phyloP scores from a whole-genome alignment of 1,284 basidiomycete species.

The Cutaneotrichosporon cutaneum region DNA sequence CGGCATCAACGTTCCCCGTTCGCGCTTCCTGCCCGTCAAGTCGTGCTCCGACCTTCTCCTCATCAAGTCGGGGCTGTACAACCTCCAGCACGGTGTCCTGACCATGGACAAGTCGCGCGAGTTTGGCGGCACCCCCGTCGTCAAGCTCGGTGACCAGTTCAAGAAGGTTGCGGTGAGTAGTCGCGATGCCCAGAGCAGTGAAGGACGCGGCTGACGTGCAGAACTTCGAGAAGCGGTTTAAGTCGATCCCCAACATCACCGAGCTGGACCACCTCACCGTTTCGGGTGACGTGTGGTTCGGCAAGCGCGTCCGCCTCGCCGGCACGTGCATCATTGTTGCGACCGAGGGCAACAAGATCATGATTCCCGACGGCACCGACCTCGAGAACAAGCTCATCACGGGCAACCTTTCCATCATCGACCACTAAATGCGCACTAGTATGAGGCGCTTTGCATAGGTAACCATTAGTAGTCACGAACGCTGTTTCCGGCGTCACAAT shows the following conservation, averaged over 20 bases:
- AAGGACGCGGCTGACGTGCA: constrained; percentile 14
- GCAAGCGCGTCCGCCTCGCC: constrained; percentile 82
- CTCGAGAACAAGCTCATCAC: constrained; percentile 78
- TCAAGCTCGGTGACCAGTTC: constrained; percentile 84
- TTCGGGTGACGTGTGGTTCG: constrained; percentile 94
- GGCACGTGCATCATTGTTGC: constrained; percentile 87
- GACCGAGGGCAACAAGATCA: constrained; percentile 90
- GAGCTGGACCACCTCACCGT: constrained; percentile 97
- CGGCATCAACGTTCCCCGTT: constrained; percentile 96
- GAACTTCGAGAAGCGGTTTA: constrained; percentile 86
- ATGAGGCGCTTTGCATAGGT: constrained; percentile 7
- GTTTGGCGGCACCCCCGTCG: constrained; percentile 92
- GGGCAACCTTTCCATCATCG: constrained; percentile 61
- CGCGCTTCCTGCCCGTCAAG: constrained; percentile 89
- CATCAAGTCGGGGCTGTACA: constrained; percentile 97
- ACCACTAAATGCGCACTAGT: constrained; percentile 46
- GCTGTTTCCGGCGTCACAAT: constrained; percentile 6
- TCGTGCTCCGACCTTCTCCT: constrained; percentile 86
- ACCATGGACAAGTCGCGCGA: constrained; percentile 85
- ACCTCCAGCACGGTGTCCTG: constrained; percentile 88
- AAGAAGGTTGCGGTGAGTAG: constrained; percentile 69
- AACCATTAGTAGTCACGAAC: constrained; percentile 11
- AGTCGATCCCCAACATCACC: constrained; percentile 89
- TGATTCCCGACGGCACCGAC: constrained; percentile 92
- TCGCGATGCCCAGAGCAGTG: not conserved